Evolutionary conservation across 345 rosid genomes (phyloP), one percentile per base, ranked within the genome.

Genomic region (Anastatica hierochuntica): DNA sequence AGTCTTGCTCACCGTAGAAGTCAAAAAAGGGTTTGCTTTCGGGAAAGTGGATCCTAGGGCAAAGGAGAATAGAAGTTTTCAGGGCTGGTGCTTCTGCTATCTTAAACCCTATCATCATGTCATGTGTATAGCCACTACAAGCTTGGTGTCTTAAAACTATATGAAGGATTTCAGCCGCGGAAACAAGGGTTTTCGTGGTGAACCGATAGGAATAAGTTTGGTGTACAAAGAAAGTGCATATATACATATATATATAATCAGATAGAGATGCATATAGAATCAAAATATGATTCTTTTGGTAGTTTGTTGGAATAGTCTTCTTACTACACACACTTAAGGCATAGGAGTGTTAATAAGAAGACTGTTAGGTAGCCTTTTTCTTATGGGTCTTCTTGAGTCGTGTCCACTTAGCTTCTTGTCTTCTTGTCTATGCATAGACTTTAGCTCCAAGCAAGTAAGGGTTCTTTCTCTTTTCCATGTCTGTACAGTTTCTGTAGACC

Each of bases 201-300:
- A 66, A 70, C 69, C 14, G 16, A 10, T 70, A 75, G 75, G 53
- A 72, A 68, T 60, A 79, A 72, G 49, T 49, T 58, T 42, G 33
- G 46, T 69, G 76, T 64, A 72, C 42, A 77, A 62, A 53, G 37
- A 56, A 56, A 49, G 23, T 49, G 27, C 53, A 65, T 49, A 55
- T 13, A 68, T 39, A 0, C 24, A 30, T n/a, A n/a, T 9, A 47
- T 37, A 63, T 7, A 49, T 6, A 41, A 41, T 41, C 26, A 50
- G 30, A 59, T 45, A 53, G 39, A 39, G 44, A 59, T 59, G 56
- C 66, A 53, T 59, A 66, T 52, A 44, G 88, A 83, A 78, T 85
- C 97, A 85, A 79, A 69, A 69, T 78, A 81, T 78, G 95, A 82
- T 83, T 85, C 94, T 76, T 81, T 76, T 39, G 49, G 70, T 65